Conservation (phyloP, 441 rosid genomes). For the Manihot esculenta region DNA sequence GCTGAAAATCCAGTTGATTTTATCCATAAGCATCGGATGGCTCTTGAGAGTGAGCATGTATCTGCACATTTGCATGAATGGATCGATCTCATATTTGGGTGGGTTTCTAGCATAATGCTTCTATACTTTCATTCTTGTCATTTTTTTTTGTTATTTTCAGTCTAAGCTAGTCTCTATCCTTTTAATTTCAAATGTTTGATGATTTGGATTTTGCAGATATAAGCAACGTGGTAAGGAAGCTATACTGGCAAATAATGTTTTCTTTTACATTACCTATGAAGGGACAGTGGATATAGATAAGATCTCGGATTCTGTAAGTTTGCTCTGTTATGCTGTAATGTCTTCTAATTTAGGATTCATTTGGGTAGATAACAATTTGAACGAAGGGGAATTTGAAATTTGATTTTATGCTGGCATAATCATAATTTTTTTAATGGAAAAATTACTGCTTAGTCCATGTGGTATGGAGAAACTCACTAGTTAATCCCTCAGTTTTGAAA, state of each 20-base stretch:
- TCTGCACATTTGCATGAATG: constrained; percentile 97
- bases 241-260: constrained; percentile 88
- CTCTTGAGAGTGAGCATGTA: constrained; percentile 97
- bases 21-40: constrained; percentile 91
- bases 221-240: constrained; percentile 99
- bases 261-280: constrained; percentile 98
- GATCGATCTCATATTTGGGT: constrained; percentile 99
- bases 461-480: no score
- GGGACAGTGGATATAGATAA: constrained; percentile 95
- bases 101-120: no score
- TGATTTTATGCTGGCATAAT: no score
- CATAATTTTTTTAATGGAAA: no score
- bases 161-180: neutral
- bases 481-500: no score
- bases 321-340: constrained; percentile 20
- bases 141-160: constrained; percentile 19
- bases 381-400: no score
- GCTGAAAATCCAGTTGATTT: constrained; percentile 94
- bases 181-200: constrained; percentile 10
- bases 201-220: constrained; percentile 54
- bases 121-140: no score
- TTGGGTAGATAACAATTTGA: no score
- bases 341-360: constrained; percentile 12
- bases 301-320: constrained; percentile 84
- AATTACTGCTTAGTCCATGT: no score